Evolutionary conservation across 306 rosid species (phyloP).

Genomic region (Fragaria nilgerrensis): DNA sequence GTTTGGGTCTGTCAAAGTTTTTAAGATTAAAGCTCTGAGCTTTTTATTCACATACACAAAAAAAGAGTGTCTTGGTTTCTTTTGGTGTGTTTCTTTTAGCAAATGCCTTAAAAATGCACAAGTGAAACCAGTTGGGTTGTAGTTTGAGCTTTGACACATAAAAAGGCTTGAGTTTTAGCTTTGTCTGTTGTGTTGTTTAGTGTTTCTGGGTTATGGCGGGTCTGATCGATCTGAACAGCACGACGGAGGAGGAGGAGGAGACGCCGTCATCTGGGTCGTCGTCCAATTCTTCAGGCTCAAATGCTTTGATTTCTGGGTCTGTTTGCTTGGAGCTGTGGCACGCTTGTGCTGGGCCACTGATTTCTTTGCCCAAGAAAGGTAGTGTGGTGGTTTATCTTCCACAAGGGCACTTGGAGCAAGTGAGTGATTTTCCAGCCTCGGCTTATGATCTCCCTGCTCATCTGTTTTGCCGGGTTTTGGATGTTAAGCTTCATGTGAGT

Average conservation of each 20-base stretch:
- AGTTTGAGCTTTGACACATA: neutral
- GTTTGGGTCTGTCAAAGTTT: neutral
- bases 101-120: conserved; percentile 43
- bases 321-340: conserved; percentile 98
- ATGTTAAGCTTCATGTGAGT: conserved; percentile 90
- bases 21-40: conserved; percentile 25
- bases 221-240: conserved; percentile 88
- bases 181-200: neutral
- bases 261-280: conserved; percentile 57
- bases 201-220: conserved; percentile 48
- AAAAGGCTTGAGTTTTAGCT: neutral
- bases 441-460: conserved; percentile 72
- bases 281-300: conserved; percentile 52
- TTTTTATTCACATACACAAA: conserved; percentile 33
- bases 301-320: conserved; percentile 41
- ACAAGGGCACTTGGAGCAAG: conserved; percentile 84
- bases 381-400: conserved; percentile 81
- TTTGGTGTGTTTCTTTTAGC: conserved; percentile 50
- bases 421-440: conserved; percentile 63
- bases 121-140: neutral
- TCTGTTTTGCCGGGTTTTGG: conserved; percentile 87
- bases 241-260: conserved; percentile 76
- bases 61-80: conserved; percentile 6
- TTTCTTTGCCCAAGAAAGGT: conserved; percentile 87
- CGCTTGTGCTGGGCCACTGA: conserved; percentile 96